Base-by-base conservation (phyloP, 129 eudicot species). In the Ambrosia trifida region DNA sequence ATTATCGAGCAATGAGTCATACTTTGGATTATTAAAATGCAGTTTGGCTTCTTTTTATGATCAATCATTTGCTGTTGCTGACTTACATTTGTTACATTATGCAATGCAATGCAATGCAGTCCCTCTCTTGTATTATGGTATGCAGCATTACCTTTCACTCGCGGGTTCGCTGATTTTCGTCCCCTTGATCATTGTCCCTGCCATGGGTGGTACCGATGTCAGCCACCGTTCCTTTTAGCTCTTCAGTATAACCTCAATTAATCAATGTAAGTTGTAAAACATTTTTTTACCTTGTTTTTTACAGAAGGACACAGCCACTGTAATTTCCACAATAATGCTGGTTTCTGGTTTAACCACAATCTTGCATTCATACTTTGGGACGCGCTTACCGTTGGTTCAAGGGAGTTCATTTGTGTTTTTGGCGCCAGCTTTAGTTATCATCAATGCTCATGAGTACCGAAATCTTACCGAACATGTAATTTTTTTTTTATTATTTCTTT, bases 131-230 rank as follows among this genome's bases (percentile, higher is more conserved):
- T 90, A 72, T 65, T 94, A 94, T 45, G 91, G 97, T 43, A 59
- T 94, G 84, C 99, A 94, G 82, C 99, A 90, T 83, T 89, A 82
- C 72, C 70, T 94, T 18, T 94, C 99, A 41, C 75, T 94, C 28
- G 94, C 88, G 13, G 99, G 97, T 46, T 94, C 99, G 11, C 87
- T 94, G 57, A 82, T 94, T 63, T 87, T 94, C 74, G 68, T 82
- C 35, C 99, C 97, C 53, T 70, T 90, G 81, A 79, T 94, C 52
- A 76, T 84, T 19, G 96, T 87, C 72, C 99, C 96, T 46, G 80
- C 88, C 70, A 94, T 94, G 97, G 99, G 97, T 35, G 97, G 97
- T 77, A 90, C 90, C 71, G 97, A 90, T 81, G 99, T 94, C 41
- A 90, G 97, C 32, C 62, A 36, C 10, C 41, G 1, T 65, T 76